A percentile compares a stretch with the other conserved stretches of the same genome.
Conservation (phyloP, 2,329 filamentous ascomycete species). For the Drechslerella dactyloides region DNA sequence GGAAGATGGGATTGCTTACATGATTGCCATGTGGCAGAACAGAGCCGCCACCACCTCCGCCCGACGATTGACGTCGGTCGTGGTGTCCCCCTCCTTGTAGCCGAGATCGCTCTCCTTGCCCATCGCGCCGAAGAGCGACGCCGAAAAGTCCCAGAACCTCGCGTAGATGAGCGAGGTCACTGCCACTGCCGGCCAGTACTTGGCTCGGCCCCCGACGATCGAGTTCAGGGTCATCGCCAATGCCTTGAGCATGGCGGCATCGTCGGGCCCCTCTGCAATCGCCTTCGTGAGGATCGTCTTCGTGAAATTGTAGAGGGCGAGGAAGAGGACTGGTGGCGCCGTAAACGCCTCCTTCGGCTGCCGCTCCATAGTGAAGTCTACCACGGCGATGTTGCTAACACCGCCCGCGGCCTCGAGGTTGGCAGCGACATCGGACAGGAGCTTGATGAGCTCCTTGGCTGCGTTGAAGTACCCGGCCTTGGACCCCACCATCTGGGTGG, state of each 20-base stretch:
- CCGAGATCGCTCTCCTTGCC: conserved; percentile 31
- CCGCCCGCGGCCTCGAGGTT: not conserved
- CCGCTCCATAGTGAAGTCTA: conserved; percentile 10
- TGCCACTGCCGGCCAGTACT: conserved; percentile 21
- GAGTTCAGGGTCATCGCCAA: conserved; percentile 36
- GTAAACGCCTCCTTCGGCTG: conserved; percentile 13
- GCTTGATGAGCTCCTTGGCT: conserved; percentile 10
- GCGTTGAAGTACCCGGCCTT: conserved; percentile 12
- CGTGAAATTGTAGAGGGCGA: conserved; percentile 28
- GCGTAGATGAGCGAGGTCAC: conserved; percentile 23
- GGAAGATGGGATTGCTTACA: conserved; percentile 15
- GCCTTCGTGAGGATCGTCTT: conserved; percentile 37
- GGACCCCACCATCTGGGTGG: conserved; percentile 25
- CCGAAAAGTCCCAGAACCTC: conserved; percentile 35
- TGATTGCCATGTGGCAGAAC: conserved; percentile 40
- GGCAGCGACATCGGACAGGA: not conserved
- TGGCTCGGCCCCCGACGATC: conserved; percentile 32
- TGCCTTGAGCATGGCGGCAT: conserved; percentile 25
- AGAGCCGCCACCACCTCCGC: conserved; percentile 29
- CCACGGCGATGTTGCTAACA: conserved; percentile 16
- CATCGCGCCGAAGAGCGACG: conserved; percentile 36
- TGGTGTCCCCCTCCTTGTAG: conserved; percentile 18
- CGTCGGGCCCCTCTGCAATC: conserved; percentile 33
- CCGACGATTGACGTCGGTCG: conserved; percentile 39
- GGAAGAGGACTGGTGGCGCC: conserved; percentile 24